Conservation (phyloP, 2,329 filamentous ascomycete genomes). For the Ophiognomonia clavigignenti-juglandacearum region DNA sequence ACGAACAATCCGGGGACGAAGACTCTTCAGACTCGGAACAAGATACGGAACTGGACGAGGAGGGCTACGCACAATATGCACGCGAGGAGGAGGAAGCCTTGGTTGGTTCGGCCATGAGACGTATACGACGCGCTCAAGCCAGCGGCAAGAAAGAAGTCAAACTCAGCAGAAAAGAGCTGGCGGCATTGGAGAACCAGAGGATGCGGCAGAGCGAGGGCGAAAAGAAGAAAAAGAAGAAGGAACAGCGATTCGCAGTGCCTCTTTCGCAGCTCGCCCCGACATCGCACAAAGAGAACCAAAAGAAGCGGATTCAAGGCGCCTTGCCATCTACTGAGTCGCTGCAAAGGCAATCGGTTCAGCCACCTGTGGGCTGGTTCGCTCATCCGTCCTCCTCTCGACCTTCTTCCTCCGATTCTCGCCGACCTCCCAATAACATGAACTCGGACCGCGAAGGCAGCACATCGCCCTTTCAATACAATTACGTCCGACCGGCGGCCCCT, state of each 20-base stretch:
- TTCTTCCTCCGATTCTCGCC: slow-evolving; percentile 31
- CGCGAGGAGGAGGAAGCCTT: slow-evolving; percentile 68
- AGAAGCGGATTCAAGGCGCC: slow-evolving; percentile 24
- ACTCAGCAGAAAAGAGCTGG: slow-evolving; percentile 74
- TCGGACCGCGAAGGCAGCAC: slow-evolving; percentile 22
- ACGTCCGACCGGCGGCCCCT: slow-evolving; percentile 29
- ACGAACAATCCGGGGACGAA: slow-evolving; percentile 38
- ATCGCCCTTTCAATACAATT: slow-evolving; percentile 42
- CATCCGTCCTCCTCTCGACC: slow-evolving; percentile 32
- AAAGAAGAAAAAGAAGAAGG: slow-evolving; percentile 32
- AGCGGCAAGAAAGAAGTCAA: slow-evolving; percentile 75
- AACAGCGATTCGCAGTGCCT: slow-evolving; percentile 48
- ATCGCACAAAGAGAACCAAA: slow-evolving; percentile 31
- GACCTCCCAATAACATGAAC: slow-evolving; percentile 34
- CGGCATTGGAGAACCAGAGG: slow-evolving; percentile 66
- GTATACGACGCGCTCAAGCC: slow-evolving; percentile 73
- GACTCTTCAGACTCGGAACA: slow-evolving; percentile 45
- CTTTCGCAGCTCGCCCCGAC: slow-evolving; percentile 45
- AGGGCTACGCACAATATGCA: slow-evolving; percentile 52
- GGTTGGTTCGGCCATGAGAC: slow-evolving; percentile 71
- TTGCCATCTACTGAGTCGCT: slow-evolving; percentile 34
- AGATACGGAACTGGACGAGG: slow-evolving; percentile 42
- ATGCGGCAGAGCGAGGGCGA: slow-evolving; percentile 46
- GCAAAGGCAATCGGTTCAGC: slow-evolving; percentile 29
- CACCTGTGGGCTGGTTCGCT: slow-evolving; percentile 48